Conservation (phyloP, 768 basidiomycete species). For the Peribolospora baueri region DNA sequence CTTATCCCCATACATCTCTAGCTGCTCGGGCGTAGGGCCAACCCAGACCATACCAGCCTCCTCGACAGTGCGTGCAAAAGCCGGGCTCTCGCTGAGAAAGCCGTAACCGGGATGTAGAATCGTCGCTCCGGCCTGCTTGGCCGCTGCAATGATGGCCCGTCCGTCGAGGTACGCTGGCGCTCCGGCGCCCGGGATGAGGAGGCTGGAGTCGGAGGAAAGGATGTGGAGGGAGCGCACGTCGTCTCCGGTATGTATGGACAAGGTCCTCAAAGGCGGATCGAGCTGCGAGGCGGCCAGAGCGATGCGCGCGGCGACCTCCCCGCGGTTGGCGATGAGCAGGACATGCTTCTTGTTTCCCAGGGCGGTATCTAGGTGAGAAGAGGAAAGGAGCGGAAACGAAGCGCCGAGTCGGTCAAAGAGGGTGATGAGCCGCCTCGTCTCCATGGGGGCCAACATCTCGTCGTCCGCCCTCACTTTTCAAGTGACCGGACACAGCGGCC, state of each 20-base stretch:
- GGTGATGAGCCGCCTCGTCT: too few relatives aligned
- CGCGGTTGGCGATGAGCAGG: conserved; percentile 39
- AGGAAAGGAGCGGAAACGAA: too few relatives aligned
- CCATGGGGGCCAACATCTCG: too few relatives aligned
- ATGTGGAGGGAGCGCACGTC: too few relatives aligned
- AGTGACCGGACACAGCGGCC: too few relatives aligned
- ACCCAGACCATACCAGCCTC: conserved; percentile 1
- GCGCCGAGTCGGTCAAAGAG: too few relatives aligned
- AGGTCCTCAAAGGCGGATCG: conserved; percentile 24
- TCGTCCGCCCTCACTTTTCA: too few relatives aligned
- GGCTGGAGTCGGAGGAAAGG: not conserved
- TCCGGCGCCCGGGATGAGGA: conserved; percentile 19
- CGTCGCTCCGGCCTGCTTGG: conserved; percentile 20
- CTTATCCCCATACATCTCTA: conserved; percentile 4
- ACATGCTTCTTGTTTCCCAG: too few relatives aligned
- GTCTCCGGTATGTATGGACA: conserved; percentile 33
- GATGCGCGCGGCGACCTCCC: conserved; percentile 45
- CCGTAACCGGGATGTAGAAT: conserved; percentile 14
- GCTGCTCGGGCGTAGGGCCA: conserved; percentile 2
- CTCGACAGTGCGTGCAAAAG: conserved; percentile 4
- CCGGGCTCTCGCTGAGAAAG: conserved; percentile 1
- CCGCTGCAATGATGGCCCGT: conserved; percentile 24
- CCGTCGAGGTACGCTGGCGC: conserved; percentile 25
- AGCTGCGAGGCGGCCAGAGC: conserved; percentile 32
- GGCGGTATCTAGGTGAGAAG: too few relatives aligned